Conservation (phyloP, 208 protist genomes). For the Angomonas deanei region DNA sequence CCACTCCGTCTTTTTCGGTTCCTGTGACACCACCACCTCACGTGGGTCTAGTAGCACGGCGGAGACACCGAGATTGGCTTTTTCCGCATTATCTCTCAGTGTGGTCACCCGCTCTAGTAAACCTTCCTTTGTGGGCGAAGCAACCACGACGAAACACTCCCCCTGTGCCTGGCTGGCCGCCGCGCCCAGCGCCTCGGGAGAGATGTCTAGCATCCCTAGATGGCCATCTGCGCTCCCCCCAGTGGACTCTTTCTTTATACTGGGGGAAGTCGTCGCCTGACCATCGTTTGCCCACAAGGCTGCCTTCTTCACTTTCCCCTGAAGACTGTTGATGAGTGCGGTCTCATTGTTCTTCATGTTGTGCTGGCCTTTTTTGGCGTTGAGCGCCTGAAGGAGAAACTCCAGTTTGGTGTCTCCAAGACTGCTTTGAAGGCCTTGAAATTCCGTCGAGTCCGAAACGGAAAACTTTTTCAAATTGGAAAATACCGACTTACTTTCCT, state of each 20-base stretch:
- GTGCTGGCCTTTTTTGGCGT: slow-evolving; percentile 64
- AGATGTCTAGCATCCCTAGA: slow-evolving; percentile 34
- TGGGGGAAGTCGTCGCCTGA: background rate
- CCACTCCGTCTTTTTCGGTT: slow-evolving; percentile 17
- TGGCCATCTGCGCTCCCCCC: background rate
- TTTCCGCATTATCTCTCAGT: slow-evolving; percentile 24
- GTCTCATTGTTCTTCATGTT: slow-evolving; percentile 49
- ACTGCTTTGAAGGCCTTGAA: background rate
- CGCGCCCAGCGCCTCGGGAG: slow-evolving; percentile 18
- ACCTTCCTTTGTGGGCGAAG: slow-evolving; percentile 14
- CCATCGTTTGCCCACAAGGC: slow-evolving; percentile 6
- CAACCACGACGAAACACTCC: slow-evolving; percentile 62
- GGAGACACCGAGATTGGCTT: slow-evolving; percentile 22
- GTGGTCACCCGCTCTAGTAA: slow-evolving; percentile 25
- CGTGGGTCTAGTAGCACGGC: slow-evolving; percentile 48
- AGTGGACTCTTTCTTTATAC: no score
- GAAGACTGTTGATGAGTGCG: slow-evolving; percentile 55
- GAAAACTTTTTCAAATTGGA: slow-evolving; percentile 46
- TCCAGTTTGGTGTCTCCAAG: slow-evolving; percentile 21
- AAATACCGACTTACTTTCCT: slow-evolving; percentile 49
- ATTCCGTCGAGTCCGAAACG: slow-evolving; percentile 9
- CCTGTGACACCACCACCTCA: slow-evolving; percentile 20
- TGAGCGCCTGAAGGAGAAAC: slow-evolving; percentile 74
- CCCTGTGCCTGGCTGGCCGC: slow-evolving; percentile 52
- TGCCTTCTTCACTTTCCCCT: slow-evolving; percentile 44